These are phyloP conservation scores for Effrenium voratum DNA, from an alignment of 73 alveolate species.

Conservation along the genomic window DNA sequence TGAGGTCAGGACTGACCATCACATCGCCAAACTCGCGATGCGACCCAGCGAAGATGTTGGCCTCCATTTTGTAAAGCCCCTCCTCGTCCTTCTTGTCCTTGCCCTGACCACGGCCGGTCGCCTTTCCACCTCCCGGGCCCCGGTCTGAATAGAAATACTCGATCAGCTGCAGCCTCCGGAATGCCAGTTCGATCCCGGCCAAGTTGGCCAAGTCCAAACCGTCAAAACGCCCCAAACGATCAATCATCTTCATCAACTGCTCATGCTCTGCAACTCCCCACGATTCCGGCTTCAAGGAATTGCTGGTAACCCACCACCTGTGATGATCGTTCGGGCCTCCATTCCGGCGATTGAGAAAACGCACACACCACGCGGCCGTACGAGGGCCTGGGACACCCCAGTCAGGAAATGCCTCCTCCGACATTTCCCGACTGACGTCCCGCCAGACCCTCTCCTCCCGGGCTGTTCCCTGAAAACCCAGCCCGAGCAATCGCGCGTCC, in stretches of 20 bases:
- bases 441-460: neutral
- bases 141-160: neutral
- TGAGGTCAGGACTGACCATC: neutral
- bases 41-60: neutral
- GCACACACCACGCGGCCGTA: neutral
- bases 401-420: neutral
- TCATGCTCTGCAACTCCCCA: constrained; percentile 49
- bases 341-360: constrained; percentile 11
- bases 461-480: neutral
- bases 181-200: neutral
- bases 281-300: neutral
- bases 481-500: neutral
- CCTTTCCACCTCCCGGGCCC: constrained; percentile 7
- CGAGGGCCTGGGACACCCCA: constrained; percentile 38
- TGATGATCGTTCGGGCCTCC: constrained; percentile 35
- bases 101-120: neutral
- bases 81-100: neutral
- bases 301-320: neutral
- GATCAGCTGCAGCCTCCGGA: constrained; percentile 23
- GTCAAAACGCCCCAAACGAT: neutral
- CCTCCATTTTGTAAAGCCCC: neutral
- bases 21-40: neutral
- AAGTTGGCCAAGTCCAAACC: constrained; percentile 1
- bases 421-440: neutral
- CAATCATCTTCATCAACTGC: neutral